Percentiles rank a stretch among this genome's conserved stretches.
These are phyloP conservation scores for Trichomonascus vanleenenianus DNA, from an alignment of 805 yeast genomes.

Conservation along the genomic window DNA sequence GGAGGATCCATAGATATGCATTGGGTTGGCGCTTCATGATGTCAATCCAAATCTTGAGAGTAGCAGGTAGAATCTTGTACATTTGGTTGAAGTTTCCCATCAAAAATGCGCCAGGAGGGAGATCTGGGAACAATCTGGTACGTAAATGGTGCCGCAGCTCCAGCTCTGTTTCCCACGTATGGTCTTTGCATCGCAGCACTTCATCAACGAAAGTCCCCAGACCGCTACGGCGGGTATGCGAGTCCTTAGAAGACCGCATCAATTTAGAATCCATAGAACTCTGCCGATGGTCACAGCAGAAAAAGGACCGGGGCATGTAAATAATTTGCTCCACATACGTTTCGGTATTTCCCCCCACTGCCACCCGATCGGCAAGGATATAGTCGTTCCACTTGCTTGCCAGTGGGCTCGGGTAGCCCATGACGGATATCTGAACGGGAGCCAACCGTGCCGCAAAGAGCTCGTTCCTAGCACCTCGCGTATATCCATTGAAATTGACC, in stretches of 20 bases:
- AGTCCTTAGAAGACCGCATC: background rate
- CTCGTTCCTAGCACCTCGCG: conserved; percentile 29
- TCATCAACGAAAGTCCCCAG: background rate
- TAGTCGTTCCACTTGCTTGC: conserved; percentile 28
- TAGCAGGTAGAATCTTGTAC: conserved; percentile 28
- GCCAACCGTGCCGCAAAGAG: conserved; percentile 28
- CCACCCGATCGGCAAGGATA: conserved; percentile 21
- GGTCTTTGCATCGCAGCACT: background rate
- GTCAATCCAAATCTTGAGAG: conserved; percentile 23
- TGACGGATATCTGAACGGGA: conserved; percentile 25
- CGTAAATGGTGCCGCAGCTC: conserved; percentile 18
- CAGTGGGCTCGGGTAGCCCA: conserved; percentile 30
- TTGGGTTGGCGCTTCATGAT: conserved; percentile 23
- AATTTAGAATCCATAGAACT: conserved; percentile 21
- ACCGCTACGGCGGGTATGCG: background rate
- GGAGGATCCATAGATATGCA: conserved; percentile 27
- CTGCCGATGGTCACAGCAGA: conserved; percentile 30
- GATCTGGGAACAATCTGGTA: conserved; percentile 21
- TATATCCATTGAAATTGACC: conserved; percentile 29
- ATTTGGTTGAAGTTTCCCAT: conserved; percentile 29
- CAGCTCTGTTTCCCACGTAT: conserved; percentile 20
- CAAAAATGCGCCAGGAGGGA: conserved; percentile 20
- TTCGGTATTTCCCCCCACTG: conserved; percentile 6
- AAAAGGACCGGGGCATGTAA: conserved; percentile 24
- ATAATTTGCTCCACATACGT: conserved; percentile 24